A percentile compares a stretch with the other conserved stretches of the same genome.
phyloP scores from a whole-genome alignment of 768 basidiomycete genomes.

The Amanita rubescens region DNA sequence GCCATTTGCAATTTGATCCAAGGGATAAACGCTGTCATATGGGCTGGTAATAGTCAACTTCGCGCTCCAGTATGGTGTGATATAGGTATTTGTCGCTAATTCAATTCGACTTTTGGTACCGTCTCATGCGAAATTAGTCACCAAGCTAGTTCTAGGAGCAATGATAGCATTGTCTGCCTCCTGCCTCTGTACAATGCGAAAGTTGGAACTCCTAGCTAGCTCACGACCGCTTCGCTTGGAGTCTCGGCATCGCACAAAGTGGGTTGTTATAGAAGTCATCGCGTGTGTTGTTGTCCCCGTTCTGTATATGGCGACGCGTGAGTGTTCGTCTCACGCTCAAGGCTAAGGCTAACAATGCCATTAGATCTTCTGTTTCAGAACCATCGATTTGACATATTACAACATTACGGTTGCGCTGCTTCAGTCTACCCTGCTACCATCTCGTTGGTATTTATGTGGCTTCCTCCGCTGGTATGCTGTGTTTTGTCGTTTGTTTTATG shows the following conservation, averaged over 20 bases:
- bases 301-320: conserved; percentile 53
- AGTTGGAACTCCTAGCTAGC: conserved; percentile 49
- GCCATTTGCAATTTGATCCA: conserved; percentile 39
- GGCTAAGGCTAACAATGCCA: background rate
- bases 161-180: conserved; percentile 53
- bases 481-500: conserved; percentile 32
- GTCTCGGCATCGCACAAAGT: conserved; percentile 30
- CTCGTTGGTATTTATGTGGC: conserved; percentile 35
- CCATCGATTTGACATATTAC: conserved; percentile 53
- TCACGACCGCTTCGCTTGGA: conserved; percentile 26
- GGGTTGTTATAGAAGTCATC: conserved; percentile 35
- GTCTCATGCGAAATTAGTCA: background rate
- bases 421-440: conserved; percentile 37
- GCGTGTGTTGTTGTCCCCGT: conserved; percentile 50
- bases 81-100: conserved; percentile 38
- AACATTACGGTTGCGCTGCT: conserved; percentile 49
- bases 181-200: conserved; percentile 46
- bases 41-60: conserved; percentile 44
- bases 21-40: conserved; percentile 54
- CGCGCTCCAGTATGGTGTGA: conserved; percentile 66
- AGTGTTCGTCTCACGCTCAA: conserved; percentile 17
- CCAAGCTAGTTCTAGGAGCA: conserved; percentile 28
- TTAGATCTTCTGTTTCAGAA: conserved; percentile 52
- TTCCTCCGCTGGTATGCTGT: conserved; percentile 38
- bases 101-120: background rate